Evolutionary conservation across 2,329 filamentous ascomycete species (phyloP).

Genomic region (Pseudohalonectria lignicola): DNA sequence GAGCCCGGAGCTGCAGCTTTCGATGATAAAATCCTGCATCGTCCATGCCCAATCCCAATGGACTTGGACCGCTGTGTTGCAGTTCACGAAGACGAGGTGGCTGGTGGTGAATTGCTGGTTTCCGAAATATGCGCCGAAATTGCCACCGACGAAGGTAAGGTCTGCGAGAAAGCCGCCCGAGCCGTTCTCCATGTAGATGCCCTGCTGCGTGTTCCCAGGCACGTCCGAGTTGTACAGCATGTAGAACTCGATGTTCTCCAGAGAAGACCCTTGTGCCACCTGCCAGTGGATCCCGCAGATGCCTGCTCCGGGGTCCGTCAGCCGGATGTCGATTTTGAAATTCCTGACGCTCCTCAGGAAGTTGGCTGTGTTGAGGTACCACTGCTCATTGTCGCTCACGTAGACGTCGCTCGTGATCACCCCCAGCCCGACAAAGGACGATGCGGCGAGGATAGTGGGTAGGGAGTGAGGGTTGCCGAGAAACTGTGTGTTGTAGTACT

Average conservation of each 20-base stretch:
- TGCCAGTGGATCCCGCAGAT: constrained; percentile 56
- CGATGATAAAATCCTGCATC: constrained; percentile 53
- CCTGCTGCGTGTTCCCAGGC: constrained; percentile 34
- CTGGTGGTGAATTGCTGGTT: constrained; percentile 62
- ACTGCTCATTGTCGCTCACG: constrained; percentile 53
- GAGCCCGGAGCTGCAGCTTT: constrained; percentile 32
- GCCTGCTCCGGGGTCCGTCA: constrained; percentile 30
- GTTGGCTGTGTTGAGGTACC: constrained; percentile 44
- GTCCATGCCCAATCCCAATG: constrained; percentile 70
- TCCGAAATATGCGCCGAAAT: constrained; percentile 31
- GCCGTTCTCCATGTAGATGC: constrained; percentile 50
- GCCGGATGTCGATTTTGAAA: constrained; percentile 43
- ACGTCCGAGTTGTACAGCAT: constrained; percentile 23
- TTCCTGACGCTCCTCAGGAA: constrained; percentile 54
- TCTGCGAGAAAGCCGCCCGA: constrained; percentile 58
- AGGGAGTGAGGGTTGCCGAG: constrained; percentile 65
- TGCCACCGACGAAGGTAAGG: constrained; percentile 57
- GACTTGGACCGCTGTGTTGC: constrained; percentile 56
- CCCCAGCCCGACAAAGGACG: constrained; percentile 71
- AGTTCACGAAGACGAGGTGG: constrained; percentile 53
- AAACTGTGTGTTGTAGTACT: constrained; percentile 90
- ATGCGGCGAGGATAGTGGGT: constrained; percentile 64
- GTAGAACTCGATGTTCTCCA: constrained; percentile 44
- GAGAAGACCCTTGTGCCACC: constrained; percentile 49
- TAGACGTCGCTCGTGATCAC: constrained; percentile 88